phyloP scores from a whole-genome alignment of 192 early-diverging fungal species.

The Spizellomyces punctatus region DNA sequence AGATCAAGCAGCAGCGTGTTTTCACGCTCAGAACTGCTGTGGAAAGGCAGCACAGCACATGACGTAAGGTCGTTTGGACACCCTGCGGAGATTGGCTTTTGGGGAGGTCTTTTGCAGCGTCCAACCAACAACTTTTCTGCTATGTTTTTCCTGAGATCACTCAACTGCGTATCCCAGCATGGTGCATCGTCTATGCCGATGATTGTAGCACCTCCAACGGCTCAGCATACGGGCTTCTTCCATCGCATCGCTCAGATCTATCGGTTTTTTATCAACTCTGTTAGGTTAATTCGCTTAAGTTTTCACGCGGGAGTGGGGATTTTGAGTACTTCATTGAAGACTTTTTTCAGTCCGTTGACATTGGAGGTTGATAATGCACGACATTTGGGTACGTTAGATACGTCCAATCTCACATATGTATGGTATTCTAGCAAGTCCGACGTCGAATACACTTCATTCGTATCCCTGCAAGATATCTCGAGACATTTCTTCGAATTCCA shows the following conservation, averaged over 20 bases:
- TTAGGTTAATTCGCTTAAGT: not conserved
- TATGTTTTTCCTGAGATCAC: too few relatives aligned
- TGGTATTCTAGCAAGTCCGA: constrained; percentile 23
- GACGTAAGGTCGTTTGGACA: too few relatives aligned
- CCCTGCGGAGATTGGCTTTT: too few relatives aligned
- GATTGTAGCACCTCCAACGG: not conserved
- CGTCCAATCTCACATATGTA: not conserved
- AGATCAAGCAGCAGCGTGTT: too few relatives aligned
- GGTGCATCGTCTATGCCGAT: too few relatives aligned
- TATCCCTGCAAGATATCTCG: constrained; percentile 19
- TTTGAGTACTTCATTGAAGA: not conserved
- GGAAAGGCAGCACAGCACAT: too few relatives aligned
- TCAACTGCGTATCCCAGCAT: too few relatives aligned
- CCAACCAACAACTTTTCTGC: too few relatives aligned
- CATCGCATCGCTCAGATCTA: not conserved
- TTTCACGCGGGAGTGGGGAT: not conserved
- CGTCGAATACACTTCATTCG: constrained; percentile 16
- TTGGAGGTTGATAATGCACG: not conserved
- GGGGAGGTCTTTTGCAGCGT: too few relatives aligned
- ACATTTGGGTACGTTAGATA: not conserved
- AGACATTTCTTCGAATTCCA: constrained; percentile 24
- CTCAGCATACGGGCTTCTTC: not conserved
- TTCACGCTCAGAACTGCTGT: too few relatives aligned
- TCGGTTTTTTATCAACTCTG: constrained; percentile 1
- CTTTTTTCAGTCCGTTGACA: constrained; percentile 3